A percentile compares a stretch with the other conserved stretches of the same genome.
These are phyloP conservation scores for Parmales sp. DNA, from an alignment of 108 stramenopile species.

Conservation along the genomic window DNA sequence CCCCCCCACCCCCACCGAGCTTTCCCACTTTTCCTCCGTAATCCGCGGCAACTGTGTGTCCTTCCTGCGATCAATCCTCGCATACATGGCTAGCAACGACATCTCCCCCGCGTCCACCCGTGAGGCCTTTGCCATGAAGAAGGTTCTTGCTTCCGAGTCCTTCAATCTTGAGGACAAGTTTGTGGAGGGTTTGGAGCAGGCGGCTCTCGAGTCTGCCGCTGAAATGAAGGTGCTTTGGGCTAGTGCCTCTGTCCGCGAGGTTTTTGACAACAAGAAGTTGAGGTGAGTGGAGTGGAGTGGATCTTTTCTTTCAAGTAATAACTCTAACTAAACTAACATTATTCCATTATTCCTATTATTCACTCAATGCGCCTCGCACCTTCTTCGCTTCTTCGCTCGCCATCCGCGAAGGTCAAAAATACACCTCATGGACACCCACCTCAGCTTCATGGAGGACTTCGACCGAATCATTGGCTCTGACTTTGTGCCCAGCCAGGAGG, in stretches of 20 bases:
- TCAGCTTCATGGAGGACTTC: conserved; percentile 23
- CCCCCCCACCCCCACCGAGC: not conserved
- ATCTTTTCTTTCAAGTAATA: no score
- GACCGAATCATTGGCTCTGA: conserved; percentile 54
- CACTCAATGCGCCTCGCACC: not conserved
- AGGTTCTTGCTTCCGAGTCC: not conserved
- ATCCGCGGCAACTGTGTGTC: not conserved
- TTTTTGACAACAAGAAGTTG: not conserved
- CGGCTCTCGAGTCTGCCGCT: not conserved
- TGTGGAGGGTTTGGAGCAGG: not conserved
- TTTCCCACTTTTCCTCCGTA: not conserved
- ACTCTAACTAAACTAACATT: not conserved
- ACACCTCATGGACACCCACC: not conserved
- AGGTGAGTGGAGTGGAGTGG: no score
- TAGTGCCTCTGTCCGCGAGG: not conserved
- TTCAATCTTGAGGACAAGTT: not conserved
- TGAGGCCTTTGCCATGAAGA: not conserved
- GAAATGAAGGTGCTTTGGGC: not conserved
- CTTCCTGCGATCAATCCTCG: not conserved
- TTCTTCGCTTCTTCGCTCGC: not conserved
- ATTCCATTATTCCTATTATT: conserved; percentile 12
- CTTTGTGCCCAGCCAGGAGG: conserved; percentile 78
- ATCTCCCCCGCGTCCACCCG: not conserved
- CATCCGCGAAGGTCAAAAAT: not conserved
- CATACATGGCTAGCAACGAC: not conserved